Conservation (phyloP, 768 basidiomycete species). For the Auricularia auricula-judae region DNA sequence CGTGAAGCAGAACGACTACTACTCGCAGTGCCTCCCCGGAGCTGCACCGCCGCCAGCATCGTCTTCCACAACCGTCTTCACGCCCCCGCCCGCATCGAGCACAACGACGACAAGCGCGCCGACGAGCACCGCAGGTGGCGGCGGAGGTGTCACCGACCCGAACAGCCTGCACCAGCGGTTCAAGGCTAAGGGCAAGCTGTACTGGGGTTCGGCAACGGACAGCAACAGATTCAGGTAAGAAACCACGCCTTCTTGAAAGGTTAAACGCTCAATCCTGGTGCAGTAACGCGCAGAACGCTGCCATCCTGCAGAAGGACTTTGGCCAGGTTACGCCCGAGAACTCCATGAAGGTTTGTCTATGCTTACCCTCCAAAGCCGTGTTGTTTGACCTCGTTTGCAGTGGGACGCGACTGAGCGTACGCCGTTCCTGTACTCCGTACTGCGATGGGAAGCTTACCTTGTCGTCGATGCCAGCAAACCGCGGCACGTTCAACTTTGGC, state of each 20-base stretch:
- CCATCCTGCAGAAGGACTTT: conserved; percentile 8
- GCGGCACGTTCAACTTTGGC: conserved; percentile 7
- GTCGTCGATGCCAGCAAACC: neutral
- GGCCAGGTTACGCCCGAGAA: conserved; percentile 11
- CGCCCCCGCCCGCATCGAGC: conserved; percentile 15
- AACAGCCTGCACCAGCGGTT: neutral
- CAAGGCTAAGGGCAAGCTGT: conserved; percentile 1
- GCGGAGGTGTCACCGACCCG: neutral
- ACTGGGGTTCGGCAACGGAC: conserved; percentile 5
- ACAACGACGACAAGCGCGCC: conserved; percentile 20
- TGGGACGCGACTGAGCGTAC: conserved; percentile 2
- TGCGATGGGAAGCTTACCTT: too few relatives aligned
- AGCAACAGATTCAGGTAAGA: conserved; percentile 1
- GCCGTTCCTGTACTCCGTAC: too few relatives aligned
- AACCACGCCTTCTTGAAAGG: neutral
- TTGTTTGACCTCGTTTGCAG: neutral
- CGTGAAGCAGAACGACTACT: conserved; percentile 20
- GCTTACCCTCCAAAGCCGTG: neutral
- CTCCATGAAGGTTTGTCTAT: conserved; percentile 1
- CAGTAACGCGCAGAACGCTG: conserved; percentile 5
- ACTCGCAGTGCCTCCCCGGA: conserved; percentile 23
- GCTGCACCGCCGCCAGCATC: conserved; percentile 9
- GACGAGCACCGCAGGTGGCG: neutral
- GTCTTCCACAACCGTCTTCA: conserved; percentile 23
- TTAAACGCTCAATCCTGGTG: neutral